These are phyloP conservation scores for Tilletia setariae DNA, from an alignment of 1,284 basidiomycete species.

Conservation along the genomic window DNA sequence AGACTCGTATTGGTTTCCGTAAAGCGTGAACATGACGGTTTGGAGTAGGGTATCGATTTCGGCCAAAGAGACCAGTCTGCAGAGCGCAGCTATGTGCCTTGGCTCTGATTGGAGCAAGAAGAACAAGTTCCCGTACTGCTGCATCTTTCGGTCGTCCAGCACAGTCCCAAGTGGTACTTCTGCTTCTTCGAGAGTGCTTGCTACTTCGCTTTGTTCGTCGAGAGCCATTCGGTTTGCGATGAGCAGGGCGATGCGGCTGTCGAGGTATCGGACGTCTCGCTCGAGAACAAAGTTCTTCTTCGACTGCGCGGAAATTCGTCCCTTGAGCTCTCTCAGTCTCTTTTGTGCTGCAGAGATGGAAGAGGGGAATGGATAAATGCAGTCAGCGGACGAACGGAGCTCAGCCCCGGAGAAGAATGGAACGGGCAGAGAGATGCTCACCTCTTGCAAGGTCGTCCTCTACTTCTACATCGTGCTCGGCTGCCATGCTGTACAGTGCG, in stretches of 20 bases:
- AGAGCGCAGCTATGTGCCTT: conserved; percentile 89
- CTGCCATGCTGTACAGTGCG: conserved; percentile 93
- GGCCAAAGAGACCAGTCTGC: conserved; percentile 89
- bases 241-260: conserved; percentile 91
- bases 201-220: conserved; percentile 64
- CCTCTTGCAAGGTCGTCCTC: conserved; percentile 95
- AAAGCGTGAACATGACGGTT: conserved; percentile 99
- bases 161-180: conserved; percentile 59
- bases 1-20: conserved; percentile 98
- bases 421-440: conserved; percentile 57
- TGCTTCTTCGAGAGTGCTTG: conserved; percentile 73
- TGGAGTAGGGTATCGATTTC: conserved; percentile 98
- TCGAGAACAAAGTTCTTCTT: conserved; percentile 99
- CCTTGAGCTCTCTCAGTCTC: conserved; percentile 87
- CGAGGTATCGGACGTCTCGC: conserved; percentile 94
- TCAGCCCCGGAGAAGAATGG: neutral
- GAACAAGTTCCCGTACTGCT: conserved; percentile 97
- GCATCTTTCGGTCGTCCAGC: conserved; percentile 83
- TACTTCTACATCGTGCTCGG: conserved; percentile 96
- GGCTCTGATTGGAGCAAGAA: conserved; percentile 97
- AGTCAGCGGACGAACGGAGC: neutral
- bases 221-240: conserved; percentile 98
- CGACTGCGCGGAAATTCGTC: conserved; percentile 94
- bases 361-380: neutral
- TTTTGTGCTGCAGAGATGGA: conserved; percentile 72